Evolutionary conservation across 768 basidiomycete species (phyloP).

Genomic region (Agrocybe praecox): DNA sequence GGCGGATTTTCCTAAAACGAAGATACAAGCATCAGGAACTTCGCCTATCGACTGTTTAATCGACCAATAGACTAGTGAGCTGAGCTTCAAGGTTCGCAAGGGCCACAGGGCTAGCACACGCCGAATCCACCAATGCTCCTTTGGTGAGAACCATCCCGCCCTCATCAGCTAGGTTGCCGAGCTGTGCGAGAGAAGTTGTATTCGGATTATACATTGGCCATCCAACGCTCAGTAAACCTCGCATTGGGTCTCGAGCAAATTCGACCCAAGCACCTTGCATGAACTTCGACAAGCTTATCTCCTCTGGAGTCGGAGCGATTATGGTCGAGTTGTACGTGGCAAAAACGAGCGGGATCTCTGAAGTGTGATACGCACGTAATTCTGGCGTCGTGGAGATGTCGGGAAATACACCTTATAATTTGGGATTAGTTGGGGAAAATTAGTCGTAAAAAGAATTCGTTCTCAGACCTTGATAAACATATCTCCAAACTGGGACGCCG

Average conservation of each 20-base stretch:
- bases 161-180: constrained; percentile 20
- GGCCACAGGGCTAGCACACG: constrained; percentile 11
- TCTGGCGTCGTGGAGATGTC: constrained; percentile 32
- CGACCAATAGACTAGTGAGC: constrained; percentile 1
- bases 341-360: constrained; percentile 42
- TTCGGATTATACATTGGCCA: constrained; percentile 24
- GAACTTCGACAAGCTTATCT: constrained; percentile 32
- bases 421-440: background rate
- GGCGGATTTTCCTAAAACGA: background rate
- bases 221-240: constrained; percentile 26
- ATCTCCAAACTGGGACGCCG: constrained; percentile 28
- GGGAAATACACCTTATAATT: constrained; percentile 32
- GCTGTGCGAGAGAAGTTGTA: constrained; percentile 15
- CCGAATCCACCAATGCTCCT: constrained; percentile 14
- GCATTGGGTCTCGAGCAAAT: constrained; percentile 37
- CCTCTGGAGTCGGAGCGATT: constrained; percentile 17
- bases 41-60: background rate
- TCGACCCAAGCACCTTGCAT: constrained; percentile 41
- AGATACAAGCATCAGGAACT: background rate
- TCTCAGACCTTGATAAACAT: constrained; percentile 24
- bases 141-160: constrained; percentile 20
- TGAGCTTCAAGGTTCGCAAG: constrained; percentile 1
- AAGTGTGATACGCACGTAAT: constrained; percentile 38
- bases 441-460: background rate
- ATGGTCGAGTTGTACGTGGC: constrained; percentile 32